phyloP scores from a whole-genome alignment of 2,329 filamentous ascomycete species.

The Phoma herbarum region DNA sequence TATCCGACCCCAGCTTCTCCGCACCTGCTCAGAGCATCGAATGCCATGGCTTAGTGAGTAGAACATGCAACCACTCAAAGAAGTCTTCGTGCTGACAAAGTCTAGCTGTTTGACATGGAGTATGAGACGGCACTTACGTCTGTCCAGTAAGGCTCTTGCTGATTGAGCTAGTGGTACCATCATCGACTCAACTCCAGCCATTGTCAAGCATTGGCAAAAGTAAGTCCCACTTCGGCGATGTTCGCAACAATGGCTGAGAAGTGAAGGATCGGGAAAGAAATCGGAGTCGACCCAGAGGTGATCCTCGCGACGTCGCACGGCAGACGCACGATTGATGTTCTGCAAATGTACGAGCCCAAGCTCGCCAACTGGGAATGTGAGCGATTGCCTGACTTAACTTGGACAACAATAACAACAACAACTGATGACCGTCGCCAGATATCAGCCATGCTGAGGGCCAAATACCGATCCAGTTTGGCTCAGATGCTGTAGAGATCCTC shows the following conservation, averaged over 20 bases:
- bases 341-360: constrained; percentile 79
- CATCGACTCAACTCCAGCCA: constrained; percentile 80
- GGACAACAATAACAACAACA: constrained; percentile 10
- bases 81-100: constrained; percentile 1
- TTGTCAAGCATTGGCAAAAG: constrained; percentile 80
- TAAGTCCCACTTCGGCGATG: constrained; percentile 50
- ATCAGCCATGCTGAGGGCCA: constrained; percentile 79
- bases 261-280: constrained; percentile 76
- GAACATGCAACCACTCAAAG: not conserved
- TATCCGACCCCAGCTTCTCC: constrained; percentile 51
- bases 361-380: constrained; percentile 93
- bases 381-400: constrained; percentile 41
- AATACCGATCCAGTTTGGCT: constrained; percentile 78
- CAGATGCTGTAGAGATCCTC: constrained; percentile 84
- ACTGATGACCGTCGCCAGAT: constrained; percentile 62
- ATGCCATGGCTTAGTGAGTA: constrained; percentile 55
- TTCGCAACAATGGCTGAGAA: constrained; percentile 19
- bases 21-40: constrained; percentile 52
- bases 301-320: constrained; percentile 94
- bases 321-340: constrained; percentile 84
- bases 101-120: constrained; percentile 51
- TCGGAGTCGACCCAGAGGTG: constrained; percentile 82
- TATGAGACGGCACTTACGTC: constrained; percentile 11
- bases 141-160: constrained; percentile 2
- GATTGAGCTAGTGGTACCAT: constrained; percentile 70